Evolutionary conservation across 2,329 filamentous ascomycete genomes (phyloP).

Genomic region (Chaetoscypha palmicola): DNA sequence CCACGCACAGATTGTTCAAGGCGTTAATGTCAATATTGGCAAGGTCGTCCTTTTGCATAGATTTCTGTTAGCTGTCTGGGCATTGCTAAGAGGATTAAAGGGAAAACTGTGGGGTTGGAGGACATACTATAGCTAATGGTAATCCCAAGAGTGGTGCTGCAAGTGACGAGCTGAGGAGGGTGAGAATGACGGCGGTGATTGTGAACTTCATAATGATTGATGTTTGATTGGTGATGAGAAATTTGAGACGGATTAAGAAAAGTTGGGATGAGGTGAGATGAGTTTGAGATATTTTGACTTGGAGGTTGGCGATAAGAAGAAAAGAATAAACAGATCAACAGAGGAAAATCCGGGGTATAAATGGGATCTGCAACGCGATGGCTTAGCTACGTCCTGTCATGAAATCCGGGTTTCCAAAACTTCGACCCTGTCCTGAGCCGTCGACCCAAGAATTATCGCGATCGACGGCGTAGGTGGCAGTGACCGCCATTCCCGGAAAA

Average conservation of each 20-base stretch:
- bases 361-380: no score
- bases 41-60: constrained; percentile 7
- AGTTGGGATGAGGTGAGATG: no score
- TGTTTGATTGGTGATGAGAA: not conserved
- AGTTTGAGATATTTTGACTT: no score
- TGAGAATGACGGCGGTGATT: not conserved
- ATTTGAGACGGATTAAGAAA: not conserved
- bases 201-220: constrained; percentile 6
- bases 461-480: no score
- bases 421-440: no score
- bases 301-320: no score
- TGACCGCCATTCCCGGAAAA: no score
- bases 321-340: no score
- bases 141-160: constrained; percentile 7
- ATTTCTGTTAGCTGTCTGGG: not conserved
- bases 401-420: no score
- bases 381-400: no score
- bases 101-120: not conserved
- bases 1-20: constrained; percentile 15
- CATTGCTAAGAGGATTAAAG: not conserved
- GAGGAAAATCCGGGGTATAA: no score
- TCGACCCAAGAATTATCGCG: no score
- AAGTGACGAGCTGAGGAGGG: not conserved
- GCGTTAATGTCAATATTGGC: constrained; percentile 7
- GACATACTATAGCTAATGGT: not conserved